phyloP scores from a whole-genome alignment of 352 stramenopile species.

The Blastocystis sp. region DNA sequence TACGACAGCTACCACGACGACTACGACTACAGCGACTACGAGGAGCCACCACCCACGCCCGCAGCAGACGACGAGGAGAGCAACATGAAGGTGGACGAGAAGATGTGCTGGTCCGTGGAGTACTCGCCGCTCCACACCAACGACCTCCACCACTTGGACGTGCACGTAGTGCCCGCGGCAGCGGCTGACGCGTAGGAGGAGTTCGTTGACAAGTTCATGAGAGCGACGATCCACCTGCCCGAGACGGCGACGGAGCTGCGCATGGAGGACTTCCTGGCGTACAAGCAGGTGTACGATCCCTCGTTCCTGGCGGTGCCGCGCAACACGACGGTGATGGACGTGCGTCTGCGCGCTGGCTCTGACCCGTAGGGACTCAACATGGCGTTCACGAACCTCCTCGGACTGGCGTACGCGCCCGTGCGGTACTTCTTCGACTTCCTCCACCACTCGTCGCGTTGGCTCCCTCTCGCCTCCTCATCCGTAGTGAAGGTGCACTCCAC shows the following conservation, averaged over 20 bases:
- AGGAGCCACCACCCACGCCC: not conserved
- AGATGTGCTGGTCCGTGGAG: not conserved
- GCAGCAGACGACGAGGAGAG: not conserved
- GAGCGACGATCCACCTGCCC: not conserved
- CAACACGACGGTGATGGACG: slow-evolving; percentile 1
- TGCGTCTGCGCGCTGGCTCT: not conserved
- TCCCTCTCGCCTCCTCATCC: not conserved
- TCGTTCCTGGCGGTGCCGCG: not conserved
- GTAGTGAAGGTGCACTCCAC: not conserved
- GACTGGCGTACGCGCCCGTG: not conserved
- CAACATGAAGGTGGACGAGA: not conserved
- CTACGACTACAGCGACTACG: not conserved
- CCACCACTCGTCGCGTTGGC: slow-evolving; percentile 1
- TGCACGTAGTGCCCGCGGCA: not conserved
- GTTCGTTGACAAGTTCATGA: not conserved
- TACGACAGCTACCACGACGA: slow-evolving; percentile 25
- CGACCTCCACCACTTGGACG: not conserved
- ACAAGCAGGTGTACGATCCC: slow-evolving; percentile 14
- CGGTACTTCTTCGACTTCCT: slow-evolving; percentile 37
- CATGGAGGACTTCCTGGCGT: slow-evolving; percentile 11
- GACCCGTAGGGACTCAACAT: slow-evolving; percentile 43
- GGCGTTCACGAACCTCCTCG: slow-evolving; percentile 22
- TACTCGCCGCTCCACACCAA: not conserved
- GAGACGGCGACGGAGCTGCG: not conserved
- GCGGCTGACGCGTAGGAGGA: not conserved